Base-by-base conservation (phyloP, 192 early-diverging fungal genomes). In the Radiomyces spectabilis region DNA sequence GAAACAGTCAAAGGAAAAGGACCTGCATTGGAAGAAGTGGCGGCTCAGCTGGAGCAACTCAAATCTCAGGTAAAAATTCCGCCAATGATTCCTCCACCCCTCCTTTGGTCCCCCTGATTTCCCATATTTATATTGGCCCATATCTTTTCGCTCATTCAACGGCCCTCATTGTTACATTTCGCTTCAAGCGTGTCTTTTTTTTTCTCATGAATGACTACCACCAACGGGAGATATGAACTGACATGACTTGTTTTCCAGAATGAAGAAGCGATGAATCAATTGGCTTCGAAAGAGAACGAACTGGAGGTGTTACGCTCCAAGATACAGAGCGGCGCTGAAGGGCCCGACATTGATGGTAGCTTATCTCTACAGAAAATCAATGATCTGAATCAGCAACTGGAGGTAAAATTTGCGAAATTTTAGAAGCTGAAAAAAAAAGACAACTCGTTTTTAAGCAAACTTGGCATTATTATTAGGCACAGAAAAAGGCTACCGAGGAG, bases 401-500 rank as follows among this genome's bases (percentile, higher is more conserved):
- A 51, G 27, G 56, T 49, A 57, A 49, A 29, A 12, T 44, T 6
- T 6, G n/a, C n/a, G 16, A 43, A 4, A 13, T 26, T 39, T 30
- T 43, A 44, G 7, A 15, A 4, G 41, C 32, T 19, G 22, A 19
- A 57, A 47, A 45, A 4, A 34, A 12, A 16, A 41, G 33, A 41
- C 0, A 32, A 27, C 13, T 8, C 15, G 41, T 42, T 9, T 22
- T 15, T 33, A 26, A 33, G 9, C 5, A 38, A 32, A 19, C 9
- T 44, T 33, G 16, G 4, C 7, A 32, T 22, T 25, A 31, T 24
- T 43, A 25, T 8, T 24, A 65, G 48, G 41, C 35, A 26, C 67
- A 69, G 34, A 69, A 69, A 24, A 26, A 51, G 16, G 29, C 30
- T 1, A 60, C 63, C 57, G 61, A 69, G 26, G 61, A 54, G 47